Percentiles rank a stretch among this genome's conserved stretches.
phyloP scores from a whole-genome alignment of 1,284 basidiomycete species.

The Pseudozyma thailandica region DNA sequence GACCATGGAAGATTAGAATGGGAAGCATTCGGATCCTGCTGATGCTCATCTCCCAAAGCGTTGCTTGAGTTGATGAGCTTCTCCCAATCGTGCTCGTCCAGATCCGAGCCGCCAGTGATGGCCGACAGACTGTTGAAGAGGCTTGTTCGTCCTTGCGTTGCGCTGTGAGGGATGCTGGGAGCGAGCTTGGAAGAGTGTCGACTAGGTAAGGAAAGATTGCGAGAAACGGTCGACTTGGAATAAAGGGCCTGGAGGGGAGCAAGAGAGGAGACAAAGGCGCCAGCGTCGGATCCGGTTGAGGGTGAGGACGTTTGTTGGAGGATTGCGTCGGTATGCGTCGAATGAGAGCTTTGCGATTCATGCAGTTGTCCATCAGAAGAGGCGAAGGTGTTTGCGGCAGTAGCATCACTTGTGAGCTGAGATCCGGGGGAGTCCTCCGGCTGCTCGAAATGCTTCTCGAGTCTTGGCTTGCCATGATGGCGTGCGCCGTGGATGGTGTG shows the following conservation, averaged over 20 bases:
- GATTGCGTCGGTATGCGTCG: background rate
- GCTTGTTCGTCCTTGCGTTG: conserved; percentile 35
- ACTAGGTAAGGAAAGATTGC: conserved; percentile 46
- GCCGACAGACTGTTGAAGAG: conserved; percentile 56
- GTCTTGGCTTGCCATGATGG: conserved; percentile 41
- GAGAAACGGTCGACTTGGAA: conserved; percentile 39
- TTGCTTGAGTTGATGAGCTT: conserved; percentile 50
- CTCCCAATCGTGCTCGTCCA: conserved; percentile 62
- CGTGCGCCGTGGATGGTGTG: conserved; percentile 48
- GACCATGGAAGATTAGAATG: conserved; percentile 32
- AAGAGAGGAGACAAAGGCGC: conserved; percentile 19
- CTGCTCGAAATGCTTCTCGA: conserved; percentile 53
- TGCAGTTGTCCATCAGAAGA: background rate
- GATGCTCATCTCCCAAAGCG: conserved; percentile 46
- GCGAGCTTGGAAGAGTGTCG: conserved; percentile 37
- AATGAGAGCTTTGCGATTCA: background rate
- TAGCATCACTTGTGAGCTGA: background rate
- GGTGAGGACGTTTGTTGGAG: conserved; percentile 18
- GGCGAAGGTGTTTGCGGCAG: background rate
- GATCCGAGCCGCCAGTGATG: conserved; percentile 53
- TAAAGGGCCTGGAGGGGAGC: conserved; percentile 46
- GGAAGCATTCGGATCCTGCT: conserved; percentile 24
- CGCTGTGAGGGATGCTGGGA: conserved; percentile 27
- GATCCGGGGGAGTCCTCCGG: conserved; percentile 19
- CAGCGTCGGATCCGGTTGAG: conserved; percentile 16